Evolutionary conservation across 129 eudicot genomes (phyloP).

Genomic region (Centella asiatica): DNA sequence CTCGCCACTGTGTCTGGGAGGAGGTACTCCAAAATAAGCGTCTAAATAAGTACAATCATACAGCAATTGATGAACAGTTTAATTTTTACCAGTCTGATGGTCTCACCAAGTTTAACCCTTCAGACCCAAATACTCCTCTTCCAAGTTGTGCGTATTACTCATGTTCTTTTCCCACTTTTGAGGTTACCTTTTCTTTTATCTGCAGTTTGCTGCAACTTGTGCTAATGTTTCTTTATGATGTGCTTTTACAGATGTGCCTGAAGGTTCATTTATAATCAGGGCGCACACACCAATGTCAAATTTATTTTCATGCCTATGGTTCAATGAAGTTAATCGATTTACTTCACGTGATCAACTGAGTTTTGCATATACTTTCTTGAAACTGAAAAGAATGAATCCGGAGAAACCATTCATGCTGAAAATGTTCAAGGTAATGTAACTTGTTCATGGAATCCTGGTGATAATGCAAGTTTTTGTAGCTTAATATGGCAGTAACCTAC

Average conservation of each 20-base stretch:
- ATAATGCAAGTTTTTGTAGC: background rate
- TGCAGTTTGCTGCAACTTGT: background rate
- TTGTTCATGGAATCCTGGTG: background rate
- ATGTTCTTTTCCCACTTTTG: conserved; percentile 17
- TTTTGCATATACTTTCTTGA: conserved; percentile 84
- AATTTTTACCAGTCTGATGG: conserved; percentile 83
- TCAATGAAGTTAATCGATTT: conserved; percentile 94
- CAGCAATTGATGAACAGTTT: conserved; percentile 89
- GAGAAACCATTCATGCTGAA: conserved; percentile 45
- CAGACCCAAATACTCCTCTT: conserved; percentile 68
- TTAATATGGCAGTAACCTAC: background rate
- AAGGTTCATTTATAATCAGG: conserved; percentile 87
- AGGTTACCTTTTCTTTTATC: background rate
- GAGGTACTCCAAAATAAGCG: conserved; percentile 96
- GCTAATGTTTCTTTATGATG: conserved; percentile 10
- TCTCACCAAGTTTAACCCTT: conserved; percentile 68
- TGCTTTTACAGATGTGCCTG: conserved; percentile 73
- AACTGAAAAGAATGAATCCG: conserved; percentile 65
- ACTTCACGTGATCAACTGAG: conserved; percentile 96
- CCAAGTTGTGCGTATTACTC: conserved; percentile 82
- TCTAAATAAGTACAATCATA: conserved; percentile 87
- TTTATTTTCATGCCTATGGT: conserved; percentile 94
- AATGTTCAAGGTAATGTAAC: conserved; percentile 71
- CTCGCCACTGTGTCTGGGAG: conserved; percentile 98
- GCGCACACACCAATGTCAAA: conserved; percentile 96